Conservation (phyloP, 2,329 filamentous ascomycete genomes). For the Aspergillus ibericus region DNA sequence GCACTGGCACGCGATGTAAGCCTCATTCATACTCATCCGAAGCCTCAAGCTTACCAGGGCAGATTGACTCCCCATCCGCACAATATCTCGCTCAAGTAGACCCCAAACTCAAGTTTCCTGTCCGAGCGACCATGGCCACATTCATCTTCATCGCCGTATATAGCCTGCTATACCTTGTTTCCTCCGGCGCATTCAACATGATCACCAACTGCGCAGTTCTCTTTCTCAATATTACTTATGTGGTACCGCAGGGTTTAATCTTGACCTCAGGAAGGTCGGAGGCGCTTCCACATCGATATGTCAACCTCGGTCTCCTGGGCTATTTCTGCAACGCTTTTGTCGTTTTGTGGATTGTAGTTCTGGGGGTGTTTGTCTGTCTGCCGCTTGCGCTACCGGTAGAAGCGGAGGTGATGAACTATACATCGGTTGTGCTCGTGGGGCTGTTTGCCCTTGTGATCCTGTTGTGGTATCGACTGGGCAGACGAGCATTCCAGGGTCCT, state of each 20-base stretch:
- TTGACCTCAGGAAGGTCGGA: neutral
- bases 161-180: neutral
- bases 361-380: conserved; percentile 49
- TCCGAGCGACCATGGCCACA: neutral
- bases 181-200: neutral
- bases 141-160: neutral
- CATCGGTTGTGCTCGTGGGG: neutral
- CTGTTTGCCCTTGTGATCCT: conserved; percentile 21
- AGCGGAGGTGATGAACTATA: conserved; percentile 5
- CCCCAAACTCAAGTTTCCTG: neutral
- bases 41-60: neutral
- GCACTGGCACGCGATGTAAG: neutral
- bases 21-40: too few species aligned
- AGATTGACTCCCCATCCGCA: neutral
- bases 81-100: neutral
- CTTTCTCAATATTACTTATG: neutral
- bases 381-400: conserved; percentile 39
- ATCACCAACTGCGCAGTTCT: neutral
- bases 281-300: neutral
- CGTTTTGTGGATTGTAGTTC: conserved; percentile 46
- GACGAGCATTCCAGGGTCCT: neutral
- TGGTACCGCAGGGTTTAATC: neutral
- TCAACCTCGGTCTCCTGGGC: conserved; percentile 34
- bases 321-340: conserved; percentile 41
- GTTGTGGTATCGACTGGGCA: neutral